Base-by-base conservation (phyloP, 306 rosid genomes). In the Sechiopsis laciniata region DNA sequence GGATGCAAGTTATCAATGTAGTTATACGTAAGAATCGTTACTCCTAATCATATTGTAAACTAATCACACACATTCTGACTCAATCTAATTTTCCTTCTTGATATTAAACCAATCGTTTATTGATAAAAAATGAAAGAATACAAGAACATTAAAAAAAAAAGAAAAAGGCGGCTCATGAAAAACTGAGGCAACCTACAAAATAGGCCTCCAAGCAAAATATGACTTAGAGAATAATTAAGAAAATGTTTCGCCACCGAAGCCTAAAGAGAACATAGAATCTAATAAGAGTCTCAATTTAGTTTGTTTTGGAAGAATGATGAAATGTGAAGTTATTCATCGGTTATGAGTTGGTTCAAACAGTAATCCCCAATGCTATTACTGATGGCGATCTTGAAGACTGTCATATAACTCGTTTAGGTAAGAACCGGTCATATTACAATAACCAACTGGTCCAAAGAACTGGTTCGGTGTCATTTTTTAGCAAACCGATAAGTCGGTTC, bases 321-420 rank as follows among this genome's bases (percentile, higher is more conserved):
- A 12, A 67, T 67, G 55, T 67, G 73, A 46, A 67, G 56, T 46
- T 67, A 46, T 46, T 67, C 19, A 67, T 42, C 35, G 0, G 29
- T 46, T 54, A 67, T 45, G 6, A 4, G 29, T 17, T 19, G 15
- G 54, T n/a, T 65, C 29, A 65, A 20, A 17, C 10, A 32, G 37
- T 32, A 32, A 32, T 32, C 37, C 37, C 37, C 5, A 32, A 32
- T 32, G 37, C 37, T 32, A 3, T 32, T 32, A 3, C 4, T 32
- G 37, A 32, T 2, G 4, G 37, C 3, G 37, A 13, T 40, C 71
- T 40, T 65, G 53, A 40, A 40, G 53, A 65, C 40, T 37, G 22
- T 37, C 5, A 9, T 12, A n/a, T 1, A 65, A 22, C 13, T 17
- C 53, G 3, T 37, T 65, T 65, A 8, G 71, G 71, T 32, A 32